Base-by-base conservation (phyloP, 208 protist genomes). In the Tritrichomonas musculus region DNA sequence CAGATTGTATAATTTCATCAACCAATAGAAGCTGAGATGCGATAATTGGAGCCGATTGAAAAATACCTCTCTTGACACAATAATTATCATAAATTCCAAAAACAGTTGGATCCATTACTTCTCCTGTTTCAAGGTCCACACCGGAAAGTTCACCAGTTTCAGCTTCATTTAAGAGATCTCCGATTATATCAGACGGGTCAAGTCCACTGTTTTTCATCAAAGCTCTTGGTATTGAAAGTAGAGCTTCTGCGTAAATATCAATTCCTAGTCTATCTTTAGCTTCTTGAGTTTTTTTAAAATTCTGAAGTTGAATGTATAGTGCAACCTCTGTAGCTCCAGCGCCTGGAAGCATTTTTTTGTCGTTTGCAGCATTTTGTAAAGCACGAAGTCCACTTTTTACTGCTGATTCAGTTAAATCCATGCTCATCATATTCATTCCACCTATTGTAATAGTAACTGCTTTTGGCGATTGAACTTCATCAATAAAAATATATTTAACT, bases 1-100 rank as follows among this genome's bases (percentile, higher is more conserved):
- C 17, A 60, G 98, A 98, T 94, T 98, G 98, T 94, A 99, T 99
- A 94, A 99, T 99, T 96, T 99, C 99, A 95, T 99, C 99, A 11
- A 99, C 98, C 13, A 99, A 96, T 17, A 99, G 96, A 1, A 99
- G 95, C 95, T 99, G 98, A 30, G 97, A 96, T 11, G 98, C 97
- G 96, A 99, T 99, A 36, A 99, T 96, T 14, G 97, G 96, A 30
- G 96, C 94, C 36, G 60, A 93, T 57, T 93, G 92, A 27, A 99
- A 93, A 36, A 99, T 94, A 94, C 99, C 98, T 93, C 97, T 95
- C 96, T 99, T 99, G n/a, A 99, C 99, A 92, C 97, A 96, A 93
- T 98, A 98, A 96, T 99, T 99, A 96, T 99, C 99, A 69, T 97
- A 97, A 92, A 99, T 97, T 82, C 98, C 99, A 72, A 96, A 96